These are phyloP conservation scores for Allium sativum DNA, from an alignment of 106 monocot species.

Conservation along the genomic window DNA sequence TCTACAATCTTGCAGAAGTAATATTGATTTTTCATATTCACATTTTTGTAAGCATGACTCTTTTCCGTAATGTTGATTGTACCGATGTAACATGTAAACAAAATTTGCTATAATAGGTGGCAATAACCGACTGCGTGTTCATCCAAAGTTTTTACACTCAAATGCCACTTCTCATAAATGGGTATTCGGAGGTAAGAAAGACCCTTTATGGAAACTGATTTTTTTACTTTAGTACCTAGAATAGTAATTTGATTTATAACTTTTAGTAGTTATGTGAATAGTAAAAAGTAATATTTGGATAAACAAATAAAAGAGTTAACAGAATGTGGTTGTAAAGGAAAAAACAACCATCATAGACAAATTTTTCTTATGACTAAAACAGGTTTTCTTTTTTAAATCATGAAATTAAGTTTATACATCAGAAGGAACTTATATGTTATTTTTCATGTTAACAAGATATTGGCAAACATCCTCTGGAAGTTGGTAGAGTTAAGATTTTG, in stretches of 20 bases:
- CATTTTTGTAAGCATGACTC: slow-evolving; percentile 27
- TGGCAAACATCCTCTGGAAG: too few relatives aligned
- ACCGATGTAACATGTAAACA: slow-evolving; percentile 34
- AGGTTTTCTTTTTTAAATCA: too few relatives aligned
- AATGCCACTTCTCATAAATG: slow-evolving; percentile 93
- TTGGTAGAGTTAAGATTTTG: not conserved
- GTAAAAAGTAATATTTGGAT: too few relatives aligned
- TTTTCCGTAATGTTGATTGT: slow-evolving; percentile 78
- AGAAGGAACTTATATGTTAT: too few relatives aligned
- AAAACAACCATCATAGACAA: too few relatives aligned
- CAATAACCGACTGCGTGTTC: slow-evolving; percentile 65
- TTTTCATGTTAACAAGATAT: too few relatives aligned
- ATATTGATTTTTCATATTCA: slow-evolving; percentile 71
- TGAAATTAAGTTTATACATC: too few relatives aligned
- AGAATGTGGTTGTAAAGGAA: too few relatives aligned
- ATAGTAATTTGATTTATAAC: not conserved
- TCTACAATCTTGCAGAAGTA: slow-evolving; percentile 26
- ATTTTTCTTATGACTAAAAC: too few relatives aligned
- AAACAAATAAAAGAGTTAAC: too few relatives aligned
- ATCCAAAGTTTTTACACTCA: slow-evolving; percentile 87
- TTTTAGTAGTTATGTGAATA: too few relatives aligned
- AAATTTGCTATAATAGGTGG: slow-evolving; percentile 27
- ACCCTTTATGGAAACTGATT: not conserved
- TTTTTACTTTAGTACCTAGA: not conserved
- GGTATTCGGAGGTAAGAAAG: slow-evolving; percentile 86